Evolutionary conservation across 495 filamentous ascomycete genomes (phyloP).

Genomic region (Aspergillus cristatus): DNA sequence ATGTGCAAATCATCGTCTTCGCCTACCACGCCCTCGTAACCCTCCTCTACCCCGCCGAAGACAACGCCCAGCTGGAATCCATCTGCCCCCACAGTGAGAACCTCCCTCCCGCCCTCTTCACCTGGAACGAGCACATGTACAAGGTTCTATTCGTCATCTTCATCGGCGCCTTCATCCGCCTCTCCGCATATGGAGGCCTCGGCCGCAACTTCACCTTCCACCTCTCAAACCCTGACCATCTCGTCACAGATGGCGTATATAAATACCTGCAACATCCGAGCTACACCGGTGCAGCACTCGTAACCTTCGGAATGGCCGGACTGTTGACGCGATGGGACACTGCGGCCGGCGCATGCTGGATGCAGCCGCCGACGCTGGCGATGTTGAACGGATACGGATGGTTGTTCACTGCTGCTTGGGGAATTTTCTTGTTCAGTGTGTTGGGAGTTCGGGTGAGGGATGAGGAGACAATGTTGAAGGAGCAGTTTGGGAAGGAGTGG

Average conservation of each 20-base stretch:
- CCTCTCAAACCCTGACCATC: slow-evolving; percentile 30
- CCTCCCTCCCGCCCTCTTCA: slow-evolving; percentile 20
- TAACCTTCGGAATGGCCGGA: slow-evolving; percentile 9
- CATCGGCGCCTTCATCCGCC: slow-evolving; percentile 21
- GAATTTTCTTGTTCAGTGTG: neutral
- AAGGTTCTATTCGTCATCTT: slow-evolving; percentile 19
- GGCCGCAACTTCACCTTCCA: slow-evolving; percentile 41
- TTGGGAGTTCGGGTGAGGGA: slow-evolving; percentile 15
- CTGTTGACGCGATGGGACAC: slow-evolving; percentile 27
- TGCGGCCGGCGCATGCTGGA: slow-evolving; percentile 15
- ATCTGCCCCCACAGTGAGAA: slow-evolving; percentile 10
- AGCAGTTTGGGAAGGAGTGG: slow-evolving; percentile 34
- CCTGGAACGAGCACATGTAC: slow-evolving; percentile 16
- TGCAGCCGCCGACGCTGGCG: slow-evolving; percentile 4
- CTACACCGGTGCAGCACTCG: slow-evolving; percentile 28
- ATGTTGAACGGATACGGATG: slow-evolving; percentile 1
- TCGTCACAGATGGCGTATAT: slow-evolving; percentile 36
- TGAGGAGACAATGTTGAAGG: slow-evolving; percentile 35
- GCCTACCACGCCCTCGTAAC: slow-evolving; percentile 23
- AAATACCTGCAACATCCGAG: slow-evolving; percentile 39
- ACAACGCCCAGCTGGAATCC: slow-evolving; percentile 2
- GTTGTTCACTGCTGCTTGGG: neutral
- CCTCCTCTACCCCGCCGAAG: slow-evolving; percentile 9
- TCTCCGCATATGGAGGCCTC: slow-evolving; percentile 26
- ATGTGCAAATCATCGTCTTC: slow-evolving; percentile 2